A percentile compares a stretch with the other conserved stretches of the same genome.
phyloP scores from a whole-genome alignment of 2,329 filamentous ascomycete species.

The Pleomassaria siparia region DNA sequence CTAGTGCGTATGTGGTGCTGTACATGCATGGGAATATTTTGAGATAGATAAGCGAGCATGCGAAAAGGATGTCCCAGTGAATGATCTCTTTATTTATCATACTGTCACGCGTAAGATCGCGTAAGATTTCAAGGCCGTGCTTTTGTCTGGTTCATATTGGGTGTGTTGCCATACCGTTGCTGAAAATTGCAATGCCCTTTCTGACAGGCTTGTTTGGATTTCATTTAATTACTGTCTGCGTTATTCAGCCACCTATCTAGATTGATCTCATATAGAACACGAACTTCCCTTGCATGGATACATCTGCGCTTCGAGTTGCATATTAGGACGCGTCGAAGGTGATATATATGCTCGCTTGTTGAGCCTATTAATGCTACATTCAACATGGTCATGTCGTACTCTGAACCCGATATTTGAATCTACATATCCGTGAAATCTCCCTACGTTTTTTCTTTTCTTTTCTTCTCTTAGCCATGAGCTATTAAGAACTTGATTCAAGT shows the following conservation, averaged over 20 bases:
- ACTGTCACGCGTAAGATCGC: too few species aligned
- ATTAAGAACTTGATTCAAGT: too few species aligned
- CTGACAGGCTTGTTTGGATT: not conserved
- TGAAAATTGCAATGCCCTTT: not conserved
- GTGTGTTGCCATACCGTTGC: too few species aligned
- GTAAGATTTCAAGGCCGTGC: too few species aligned
- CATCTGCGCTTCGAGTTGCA: not conserved
- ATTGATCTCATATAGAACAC: not conserved
- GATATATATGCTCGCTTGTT: not conserved
- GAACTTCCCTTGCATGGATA: not conserved
- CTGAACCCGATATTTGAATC: conserved; percentile 2
- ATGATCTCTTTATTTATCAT: not conserved
- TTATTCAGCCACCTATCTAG: not conserved
- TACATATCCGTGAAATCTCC: not conserved
- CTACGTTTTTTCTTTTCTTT: too few species aligned
- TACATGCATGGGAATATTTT: conserved; percentile 47
- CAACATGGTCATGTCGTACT: not conserved
- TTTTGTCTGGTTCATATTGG: too few species aligned
- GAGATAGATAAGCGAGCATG: conserved; percentile 44
- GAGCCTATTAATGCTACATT: not conserved
- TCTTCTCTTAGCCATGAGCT: too few species aligned
- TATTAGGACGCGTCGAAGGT: not conserved
- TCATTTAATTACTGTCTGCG: not conserved
- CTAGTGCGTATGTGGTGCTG: too few species aligned
- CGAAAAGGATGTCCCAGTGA: conserved; percentile 42